Evolutionary conservation across 75 land plant species (phyloP).

Genomic region (Larix kaempferi): DNA sequence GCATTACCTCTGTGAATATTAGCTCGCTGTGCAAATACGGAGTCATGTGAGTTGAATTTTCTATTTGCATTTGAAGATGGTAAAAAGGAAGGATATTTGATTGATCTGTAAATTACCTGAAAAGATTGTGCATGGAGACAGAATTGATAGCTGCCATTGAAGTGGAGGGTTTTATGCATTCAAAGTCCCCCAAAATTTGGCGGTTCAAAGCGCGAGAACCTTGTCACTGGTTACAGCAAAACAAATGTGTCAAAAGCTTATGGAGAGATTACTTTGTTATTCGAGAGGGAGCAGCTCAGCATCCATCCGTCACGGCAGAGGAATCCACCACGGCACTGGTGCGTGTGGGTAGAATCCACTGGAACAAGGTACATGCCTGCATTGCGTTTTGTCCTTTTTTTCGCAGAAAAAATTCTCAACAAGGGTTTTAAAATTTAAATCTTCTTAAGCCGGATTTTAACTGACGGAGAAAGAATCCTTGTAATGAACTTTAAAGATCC

Average conservation of each 20-base stretch:
- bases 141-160: neutral
- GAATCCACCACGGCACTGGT: too few relatives aligned
- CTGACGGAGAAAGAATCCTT: too few relatives aligned
- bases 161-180: constrained; percentile 7
- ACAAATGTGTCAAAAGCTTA: neutral
- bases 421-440: too few relatives aligned
- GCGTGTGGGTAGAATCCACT: too few relatives aligned
- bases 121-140: neutral
- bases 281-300: neutral
- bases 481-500: too few relatives aligned
- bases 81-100: too few relatives aligned
- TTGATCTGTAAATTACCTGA: neutral
- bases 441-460: too few relatives aligned
- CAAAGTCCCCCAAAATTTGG: neutral
- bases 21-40: constrained; percentile 2
- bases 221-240: neutral
- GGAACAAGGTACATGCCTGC: too few relatives aligned
- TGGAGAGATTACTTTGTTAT: constrained; percentile 1
- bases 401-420: too few relatives aligned
- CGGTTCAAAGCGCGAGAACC: neutral
- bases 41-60: neutral
- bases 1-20: neutral
- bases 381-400: too few relatives aligned
- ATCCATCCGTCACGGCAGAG: neutral
- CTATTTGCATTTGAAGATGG: neutral